Conservation (phyloP, 345 rosid species). For the Populus nigra region DNA sequence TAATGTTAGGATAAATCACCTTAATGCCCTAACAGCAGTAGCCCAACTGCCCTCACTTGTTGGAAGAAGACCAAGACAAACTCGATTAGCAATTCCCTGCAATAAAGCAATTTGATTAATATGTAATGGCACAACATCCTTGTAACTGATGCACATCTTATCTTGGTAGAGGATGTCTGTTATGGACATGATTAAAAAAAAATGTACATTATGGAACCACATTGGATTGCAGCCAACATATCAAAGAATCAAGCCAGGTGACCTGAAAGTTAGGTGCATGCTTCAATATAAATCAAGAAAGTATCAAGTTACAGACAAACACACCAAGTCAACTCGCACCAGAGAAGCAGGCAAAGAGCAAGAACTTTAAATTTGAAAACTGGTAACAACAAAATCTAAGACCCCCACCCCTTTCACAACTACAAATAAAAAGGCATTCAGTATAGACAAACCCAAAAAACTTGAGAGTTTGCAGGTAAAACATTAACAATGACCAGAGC, state of each 20-base stretch:
- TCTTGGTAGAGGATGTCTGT: not conserved
- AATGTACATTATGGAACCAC: not conserved
- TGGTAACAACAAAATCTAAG: not conserved
- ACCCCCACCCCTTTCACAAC: no score
- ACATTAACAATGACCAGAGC: not conserved
- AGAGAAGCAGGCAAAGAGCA: not conserved
- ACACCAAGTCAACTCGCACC: not conserved
- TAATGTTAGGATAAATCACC: slow-evolving; percentile 36
- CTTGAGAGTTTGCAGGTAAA: not conserved
- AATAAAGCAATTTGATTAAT: slow-evolving; percentile 14
- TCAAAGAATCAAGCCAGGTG: not conserved
- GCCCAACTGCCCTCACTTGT: slow-evolving; percentile 86
- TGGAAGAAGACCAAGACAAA: slow-evolving; percentile 89
- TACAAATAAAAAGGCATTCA: not conserved
- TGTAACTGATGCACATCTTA: not conserved
- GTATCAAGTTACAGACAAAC: not conserved
- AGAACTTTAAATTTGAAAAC: not conserved
- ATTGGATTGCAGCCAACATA: not conserved
- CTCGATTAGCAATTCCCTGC: slow-evolving; percentile 87
- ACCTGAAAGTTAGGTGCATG: not conserved
- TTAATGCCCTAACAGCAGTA: slow-evolving; percentile 79
- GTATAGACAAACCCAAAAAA: not conserved
- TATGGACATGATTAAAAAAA: not conserved
- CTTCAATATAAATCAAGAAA: not conserved
- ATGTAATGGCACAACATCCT: not conserved